phyloP scores from a whole-genome alignment of 2,329 filamentous ascomycete genomes.

The Bipolaris cookei region DNA sequence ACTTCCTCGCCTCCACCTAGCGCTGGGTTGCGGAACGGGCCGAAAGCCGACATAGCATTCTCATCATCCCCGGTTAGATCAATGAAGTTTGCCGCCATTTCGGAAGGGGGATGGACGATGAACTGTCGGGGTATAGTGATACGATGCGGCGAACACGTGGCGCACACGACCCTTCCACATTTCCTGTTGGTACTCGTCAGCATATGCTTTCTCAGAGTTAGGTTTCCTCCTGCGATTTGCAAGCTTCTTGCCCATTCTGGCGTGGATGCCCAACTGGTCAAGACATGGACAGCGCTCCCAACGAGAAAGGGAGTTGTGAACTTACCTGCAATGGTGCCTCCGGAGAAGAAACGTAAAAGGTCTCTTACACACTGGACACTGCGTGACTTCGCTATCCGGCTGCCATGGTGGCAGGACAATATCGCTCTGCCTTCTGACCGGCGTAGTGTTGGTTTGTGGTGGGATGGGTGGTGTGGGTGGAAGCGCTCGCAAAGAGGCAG shows the following conservation, averaged over 20 bases:
- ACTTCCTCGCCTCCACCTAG: conserved; percentile 71
- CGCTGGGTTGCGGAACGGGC: conserved; percentile 53
- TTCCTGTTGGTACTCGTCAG: conserved; percentile 61
- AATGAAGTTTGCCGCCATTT: conserved; percentile 41
- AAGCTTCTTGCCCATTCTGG: background rate
- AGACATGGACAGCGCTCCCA: background rate
- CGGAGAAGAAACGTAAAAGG: conserved; percentile 85
- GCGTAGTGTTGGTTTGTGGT: conserved; percentile 14
- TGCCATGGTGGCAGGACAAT: conserved; percentile 80
- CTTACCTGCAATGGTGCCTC: conserved; percentile 89
- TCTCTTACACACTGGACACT: conserved; percentile 82
- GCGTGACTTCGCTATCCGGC: conserved; percentile 79
- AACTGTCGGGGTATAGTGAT: conserved; percentile 94
- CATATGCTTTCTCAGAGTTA: background rate
- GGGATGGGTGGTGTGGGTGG: conserved; percentile 20
- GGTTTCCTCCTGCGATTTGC: background rate
- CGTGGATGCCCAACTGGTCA: background rate
- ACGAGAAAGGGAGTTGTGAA: background rate
- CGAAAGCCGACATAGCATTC: conserved; percentile 36
- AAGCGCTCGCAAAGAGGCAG: conserved; percentile 18
- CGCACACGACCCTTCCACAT: conserved; percentile 91
- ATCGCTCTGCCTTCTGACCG: conserved; percentile 46
- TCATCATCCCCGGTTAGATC: conserved; percentile 54
- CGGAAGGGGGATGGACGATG: conserved; percentile 73
- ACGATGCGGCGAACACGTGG: conserved; percentile 86